These are phyloP conservation scores for Mucor circinelloides DNA, from an alignment of 371 early-diverging fungal species.

Conservation along the genomic window DNA sequence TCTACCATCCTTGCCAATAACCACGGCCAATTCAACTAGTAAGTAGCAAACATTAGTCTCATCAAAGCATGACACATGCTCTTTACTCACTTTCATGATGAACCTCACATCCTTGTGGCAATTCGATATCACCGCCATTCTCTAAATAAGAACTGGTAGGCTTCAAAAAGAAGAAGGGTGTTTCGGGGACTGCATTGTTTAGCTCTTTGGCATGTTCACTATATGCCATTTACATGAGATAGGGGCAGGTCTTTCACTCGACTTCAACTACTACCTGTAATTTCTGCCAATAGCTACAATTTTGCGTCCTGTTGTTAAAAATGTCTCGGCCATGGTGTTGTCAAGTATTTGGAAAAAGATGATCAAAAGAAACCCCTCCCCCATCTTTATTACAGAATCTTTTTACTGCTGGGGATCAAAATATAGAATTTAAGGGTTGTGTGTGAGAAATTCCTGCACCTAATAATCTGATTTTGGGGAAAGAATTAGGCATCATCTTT, in stretches of 20 bases:
- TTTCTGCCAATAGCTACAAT: slow-evolving; percentile 93
- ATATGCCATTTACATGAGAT: too few relatives aligned
- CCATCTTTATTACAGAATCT: neutral
- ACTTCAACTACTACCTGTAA: slow-evolving; percentile 44
- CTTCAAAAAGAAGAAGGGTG: slow-evolving; percentile 94
- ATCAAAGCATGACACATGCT: too few relatives aligned
- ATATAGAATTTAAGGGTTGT: neutral
- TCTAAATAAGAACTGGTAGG: slow-evolving; percentile 85
- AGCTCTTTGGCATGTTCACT: slow-evolving; percentile 93
- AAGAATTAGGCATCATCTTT: too few relatives aligned
- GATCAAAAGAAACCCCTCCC: neutral
- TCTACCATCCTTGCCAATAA: slow-evolving; percentile 84
- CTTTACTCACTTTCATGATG: slow-evolving; percentile 79
- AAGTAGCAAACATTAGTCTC: neutral
- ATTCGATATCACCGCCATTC: slow-evolving; percentile 73
- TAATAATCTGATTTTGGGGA: neutral
- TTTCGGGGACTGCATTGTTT: slow-evolving; percentile 83
- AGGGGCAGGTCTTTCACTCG: neutral
- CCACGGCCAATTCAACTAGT: slow-evolving; percentile 90
- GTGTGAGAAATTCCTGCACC: neutral
- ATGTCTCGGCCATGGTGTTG: slow-evolving; percentile 37
- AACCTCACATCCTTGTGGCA: slow-evolving; percentile 78
- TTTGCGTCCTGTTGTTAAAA: slow-evolving; percentile 75
- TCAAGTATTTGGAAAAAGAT: neutral
- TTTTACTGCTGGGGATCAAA: neutral